Evolutionary conservation across 805 yeast species (phyloP), one percentile per base, ranked within the genome.

Genomic region (Zygosaccharomyces lentus): DNA sequence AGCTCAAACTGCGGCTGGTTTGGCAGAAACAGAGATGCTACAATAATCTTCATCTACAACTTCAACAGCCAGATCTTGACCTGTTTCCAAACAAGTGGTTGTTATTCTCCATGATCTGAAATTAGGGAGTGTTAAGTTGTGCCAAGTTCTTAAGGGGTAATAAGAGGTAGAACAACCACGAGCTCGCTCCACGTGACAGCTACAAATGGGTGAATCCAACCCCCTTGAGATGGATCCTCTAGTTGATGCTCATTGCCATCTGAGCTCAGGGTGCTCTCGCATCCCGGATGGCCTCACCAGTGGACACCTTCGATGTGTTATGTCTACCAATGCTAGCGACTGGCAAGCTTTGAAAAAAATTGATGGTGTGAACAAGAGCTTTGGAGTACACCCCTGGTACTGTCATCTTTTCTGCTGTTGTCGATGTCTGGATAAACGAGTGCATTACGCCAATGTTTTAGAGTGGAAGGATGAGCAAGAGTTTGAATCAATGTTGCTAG

Each of bases 361-460:
- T 1, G 39, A 45, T 4, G 45, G 42, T 9, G 45, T 55, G 16
- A 59, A 68, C 12, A 77, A 83, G 0, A 75, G 77, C 32, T 76
- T 78, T 57, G 96, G 98, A 0, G 69, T 88, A 1, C 99, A 91
- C 64, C 99, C 99, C 0, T 91, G 98, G 98, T 90, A 78, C 57
- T 66, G 81, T 2, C 96, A 90, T 61, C 52, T 82, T 15, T 83
- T 79, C 51, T 67, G 76, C 2, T 55, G 65, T n/a, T 61, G 55
- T 1, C 25, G 26, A 3, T 10, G 10, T 9, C 48, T 46, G 1
- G 52, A 57, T 27, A 82, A 81, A 53, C 15, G 34, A 13, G 58
- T 50, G 2, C 97, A 90, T 62, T 90, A 90, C 57, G 40, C 49
- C 1, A 21, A 56, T 0, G 76, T 88, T 0, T 66, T 90, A 32